A percentile compares a stretch with the other conserved stretches of the same genome.
phyloP scores from a whole-genome alignment of 306 rosid genomes.

The Cucurbita maxima region DNA sequence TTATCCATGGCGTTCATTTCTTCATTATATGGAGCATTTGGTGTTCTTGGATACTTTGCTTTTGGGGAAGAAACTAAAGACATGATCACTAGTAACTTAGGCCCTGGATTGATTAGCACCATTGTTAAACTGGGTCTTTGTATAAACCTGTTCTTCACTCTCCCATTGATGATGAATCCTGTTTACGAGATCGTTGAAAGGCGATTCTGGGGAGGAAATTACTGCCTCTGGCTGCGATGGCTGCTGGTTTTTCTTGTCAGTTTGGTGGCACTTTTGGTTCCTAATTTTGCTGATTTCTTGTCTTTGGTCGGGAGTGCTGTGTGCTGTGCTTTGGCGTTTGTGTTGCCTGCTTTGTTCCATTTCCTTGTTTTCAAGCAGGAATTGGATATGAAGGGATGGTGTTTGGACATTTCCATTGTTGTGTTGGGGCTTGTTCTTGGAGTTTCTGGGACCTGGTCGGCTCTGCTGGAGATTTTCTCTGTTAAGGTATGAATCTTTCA shows the following conservation, averaged over 20 bases:
- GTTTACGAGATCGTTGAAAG: constrained; percentile 43
- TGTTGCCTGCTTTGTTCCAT: constrained; percentile 38
- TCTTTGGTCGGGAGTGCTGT: constrained; percentile 40
- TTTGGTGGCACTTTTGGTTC: constrained; percentile 33
- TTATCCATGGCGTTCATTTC: constrained; percentile 29
- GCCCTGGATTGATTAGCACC: constrained; percentile 20
- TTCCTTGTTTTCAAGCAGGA: constrained; percentile 27
- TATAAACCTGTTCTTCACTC: constrained; percentile 36
- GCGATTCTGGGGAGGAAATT: constrained; percentile 27
- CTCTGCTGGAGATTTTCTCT: constrained; percentile 25
- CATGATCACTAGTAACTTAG: constrained; percentile 31
- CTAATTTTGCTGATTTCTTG: constrained; percentile 43
- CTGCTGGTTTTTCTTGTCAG: constrained; percentile 25
- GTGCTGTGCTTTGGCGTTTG: constrained; percentile 38
- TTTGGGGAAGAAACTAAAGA: constrained; percentile 33
- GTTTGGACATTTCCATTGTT: constrained; percentile 19
- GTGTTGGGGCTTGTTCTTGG: constrained; percentile 28
- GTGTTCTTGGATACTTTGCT: constrained; percentile 38
- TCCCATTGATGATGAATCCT: constrained; percentile 52
- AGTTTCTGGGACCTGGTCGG: constrained; percentile 35
- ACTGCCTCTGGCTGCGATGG: constrained; percentile 37
- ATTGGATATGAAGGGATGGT: constrained; percentile 19
- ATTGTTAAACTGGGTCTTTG: constrained; percentile 34
- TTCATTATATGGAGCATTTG: constrained; percentile 26
- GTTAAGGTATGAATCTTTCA: not conserved